Evolutionary conservation across 192 early-diverging fungal genomes (phyloP), one percentile per base, ranked within the genome.

Genomic region (Backusella tuberculispora): DNA sequence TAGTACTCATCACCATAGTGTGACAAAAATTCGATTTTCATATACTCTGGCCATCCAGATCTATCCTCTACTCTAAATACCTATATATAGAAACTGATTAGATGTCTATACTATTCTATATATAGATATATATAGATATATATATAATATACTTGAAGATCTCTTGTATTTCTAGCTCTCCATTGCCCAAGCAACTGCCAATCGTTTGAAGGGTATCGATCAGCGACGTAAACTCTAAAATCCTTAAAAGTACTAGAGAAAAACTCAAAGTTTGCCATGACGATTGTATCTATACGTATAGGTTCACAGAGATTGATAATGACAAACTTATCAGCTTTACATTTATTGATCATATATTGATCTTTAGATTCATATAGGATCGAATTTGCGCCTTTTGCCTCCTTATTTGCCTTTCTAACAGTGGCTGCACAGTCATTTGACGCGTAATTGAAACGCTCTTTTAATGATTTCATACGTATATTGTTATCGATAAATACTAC

Each of bases 241-340:
- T 98, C 92, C 75, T 94, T 93, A 79, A 97, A 97, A 6, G 92
- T 97, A 53, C 92, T 94, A 0, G 93, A 95, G 78, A 99, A 99
- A 79, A 97, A 97, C 83, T 99, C 98, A 75, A 92, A 97, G 81
- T 98, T 98, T 69, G 93, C 98, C 47, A 99, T 76, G 26, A 92
- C 88, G 64, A 99, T 76, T 5, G 94, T 89, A 78, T 98, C 94
- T 19, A 99, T 90, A 5, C 97, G 80, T 69, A 98, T 96, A 15
- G 93, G 92, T 74, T 98, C 91, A 77, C 98, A 99, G 5, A 99
- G 86, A 83, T 98, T 95, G 9, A 98, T 86, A 13, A 95, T 89
- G 2, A 98, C 90, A 80, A 91, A 96, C 73, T 95, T 95, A 19
- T 83, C 79, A 3, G 92, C 89, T 9, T 84, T 76, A 83, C 98